Conservation (phyloP, 768 basidiomycete genomes). For the Naematelia aurantialba region DNA sequence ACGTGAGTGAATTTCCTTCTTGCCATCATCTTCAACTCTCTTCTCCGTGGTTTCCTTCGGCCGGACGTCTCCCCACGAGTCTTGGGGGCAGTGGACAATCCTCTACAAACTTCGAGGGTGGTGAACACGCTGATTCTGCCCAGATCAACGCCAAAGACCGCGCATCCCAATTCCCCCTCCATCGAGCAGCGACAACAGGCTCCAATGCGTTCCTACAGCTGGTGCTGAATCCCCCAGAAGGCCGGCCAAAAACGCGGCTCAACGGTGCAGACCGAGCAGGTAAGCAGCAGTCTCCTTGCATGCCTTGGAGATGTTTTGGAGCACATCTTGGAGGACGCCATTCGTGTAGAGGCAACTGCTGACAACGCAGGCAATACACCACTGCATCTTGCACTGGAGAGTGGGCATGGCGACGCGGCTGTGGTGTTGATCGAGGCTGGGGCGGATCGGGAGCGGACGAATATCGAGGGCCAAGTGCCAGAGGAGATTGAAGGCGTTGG, state of each 20-base stretch:
- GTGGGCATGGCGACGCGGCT: slow-evolving; percentile 85
- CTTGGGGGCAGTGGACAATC: too few relatives aligned
- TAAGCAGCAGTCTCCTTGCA: slow-evolving; percentile 33
- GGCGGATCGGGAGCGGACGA: slow-evolving; percentile 83
- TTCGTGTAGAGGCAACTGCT: slow-evolving; percentile 5
- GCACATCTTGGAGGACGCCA: too few relatives aligned
- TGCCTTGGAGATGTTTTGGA: too few relatives aligned
- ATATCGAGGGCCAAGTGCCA: slow-evolving; percentile 77
- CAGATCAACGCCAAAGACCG: slow-evolving; percentile 86
- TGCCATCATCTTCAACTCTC: background rate
- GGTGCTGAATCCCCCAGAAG: slow-evolving; percentile 77
- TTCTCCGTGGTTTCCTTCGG: too few relatives aligned
- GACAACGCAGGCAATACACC: slow-evolving; percentile 76
- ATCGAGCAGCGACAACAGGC: slow-evolving; percentile 94
- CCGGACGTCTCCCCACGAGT: too few relatives aligned
- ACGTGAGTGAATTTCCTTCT: slow-evolving; percentile 68
- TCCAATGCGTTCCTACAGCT: slow-evolving; percentile 82
- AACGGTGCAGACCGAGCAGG: slow-evolving; percentile 60
- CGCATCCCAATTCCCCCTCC: slow-evolving; percentile 89
- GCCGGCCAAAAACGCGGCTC: slow-evolving; percentile 65
- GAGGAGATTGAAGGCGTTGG: slow-evolving; percentile 87
- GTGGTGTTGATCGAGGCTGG: slow-evolving; percentile 90
- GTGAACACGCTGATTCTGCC: slow-evolving; percentile 34
- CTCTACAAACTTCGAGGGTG: too few relatives aligned
- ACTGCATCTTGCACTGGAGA: slow-evolving; percentile 94